A percentile compares a stretch with the other conserved stretches of the same genome.
These are phyloP conservation scores for Lachnellula hyalina DNA, from an alignment of 2,329 filamentous ascomycete genomes.

Conservation along the genomic window DNA sequence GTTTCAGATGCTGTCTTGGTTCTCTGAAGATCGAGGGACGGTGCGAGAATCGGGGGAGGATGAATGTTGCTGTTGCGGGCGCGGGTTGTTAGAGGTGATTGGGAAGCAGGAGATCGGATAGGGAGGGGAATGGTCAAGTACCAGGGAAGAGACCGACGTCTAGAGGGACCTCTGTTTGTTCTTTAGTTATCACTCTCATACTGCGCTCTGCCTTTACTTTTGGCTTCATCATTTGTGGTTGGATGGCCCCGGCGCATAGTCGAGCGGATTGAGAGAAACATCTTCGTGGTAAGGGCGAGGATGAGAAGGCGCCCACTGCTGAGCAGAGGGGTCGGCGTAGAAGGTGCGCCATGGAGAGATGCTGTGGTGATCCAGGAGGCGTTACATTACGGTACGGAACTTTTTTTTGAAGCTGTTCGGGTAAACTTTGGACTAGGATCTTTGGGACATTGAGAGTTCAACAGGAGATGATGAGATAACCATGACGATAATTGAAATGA, in stretches of 20 bases:
- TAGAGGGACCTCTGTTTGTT: conserved; percentile 8
- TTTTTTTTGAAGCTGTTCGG: conserved; percentile 3
- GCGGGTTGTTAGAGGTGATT: conserved; percentile 30
- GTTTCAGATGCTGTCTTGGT: not conserved
- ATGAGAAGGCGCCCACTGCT: conserved; percentile 1
- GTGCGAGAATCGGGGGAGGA: conserved; percentile 21
- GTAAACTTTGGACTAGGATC: not conserved
- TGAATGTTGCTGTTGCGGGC: conserved; percentile 30
- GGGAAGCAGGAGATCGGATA: not conserved
- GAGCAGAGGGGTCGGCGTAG: conserved; percentile 22
- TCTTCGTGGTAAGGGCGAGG: conserved; percentile 12
- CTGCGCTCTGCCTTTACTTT: conserved; percentile 12
- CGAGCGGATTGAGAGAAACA: conserved; percentile 19
- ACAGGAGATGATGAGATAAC: not conserved
- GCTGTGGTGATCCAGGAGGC: not conserved
- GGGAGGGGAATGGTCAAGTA: not conserved
- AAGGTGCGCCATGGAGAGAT: conserved; percentile 18
- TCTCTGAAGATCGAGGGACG: conserved; percentile 8
- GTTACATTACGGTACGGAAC: not conserved
- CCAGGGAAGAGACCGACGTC: not conserved
- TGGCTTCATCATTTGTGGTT: not conserved
- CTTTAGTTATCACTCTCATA: conserved; percentile 11
- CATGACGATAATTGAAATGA: too few species aligned
- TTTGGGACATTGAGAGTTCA: not conserved
- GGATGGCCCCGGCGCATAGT: conserved; percentile 3